A percentile compares a stretch with the other conserved stretches of the same genome.
These are phyloP conservation scores for Herpotrichia juniperi DNA, from an alignment of 2,329 filamentous ascomycete genomes.

Conservation along the genomic window DNA sequence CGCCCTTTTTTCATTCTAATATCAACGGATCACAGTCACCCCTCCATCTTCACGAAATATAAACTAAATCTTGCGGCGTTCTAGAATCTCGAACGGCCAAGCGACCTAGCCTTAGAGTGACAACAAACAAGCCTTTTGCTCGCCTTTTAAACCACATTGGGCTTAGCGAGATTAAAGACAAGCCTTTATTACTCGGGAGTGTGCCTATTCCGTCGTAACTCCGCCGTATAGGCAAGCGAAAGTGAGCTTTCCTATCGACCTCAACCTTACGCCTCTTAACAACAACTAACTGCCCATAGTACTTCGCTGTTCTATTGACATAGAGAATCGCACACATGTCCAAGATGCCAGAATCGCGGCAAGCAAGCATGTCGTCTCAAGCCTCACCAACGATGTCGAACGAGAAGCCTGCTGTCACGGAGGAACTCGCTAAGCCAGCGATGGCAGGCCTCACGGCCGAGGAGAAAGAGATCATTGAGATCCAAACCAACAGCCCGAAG, in stretches of 20 bases:
- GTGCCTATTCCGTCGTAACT: neutral
- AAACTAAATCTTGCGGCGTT: no score
- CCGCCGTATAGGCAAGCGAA: neutral
- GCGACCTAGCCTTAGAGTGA: neutral
- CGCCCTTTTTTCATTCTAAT: neutral
- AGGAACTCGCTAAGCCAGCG: conserved; percentile 25
- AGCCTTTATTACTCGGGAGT: neutral
- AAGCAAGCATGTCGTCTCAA: neutral
- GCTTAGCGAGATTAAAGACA: neutral
- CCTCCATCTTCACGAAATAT: no score
- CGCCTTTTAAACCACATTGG: neutral
- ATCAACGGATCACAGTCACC: neutral
- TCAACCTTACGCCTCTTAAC: neutral
- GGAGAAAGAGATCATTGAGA: conserved; percentile 42
- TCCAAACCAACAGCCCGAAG: conserved; percentile 50
- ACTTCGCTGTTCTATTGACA: neutral
- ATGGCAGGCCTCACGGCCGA: conserved; percentile 34
- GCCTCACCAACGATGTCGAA: neutral
- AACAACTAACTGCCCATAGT: neutral
- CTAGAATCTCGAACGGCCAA: no score
- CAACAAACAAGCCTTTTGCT: neutral
- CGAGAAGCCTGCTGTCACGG: conserved; percentile 32
- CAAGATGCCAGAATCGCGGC: neutral
- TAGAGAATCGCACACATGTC: neutral
- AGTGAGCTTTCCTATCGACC: neutral